Evolutionary conservation across 2,329 filamentous ascomycete genomes (phyloP).

Genomic region (Colletotrichum somersetense): DNA sequence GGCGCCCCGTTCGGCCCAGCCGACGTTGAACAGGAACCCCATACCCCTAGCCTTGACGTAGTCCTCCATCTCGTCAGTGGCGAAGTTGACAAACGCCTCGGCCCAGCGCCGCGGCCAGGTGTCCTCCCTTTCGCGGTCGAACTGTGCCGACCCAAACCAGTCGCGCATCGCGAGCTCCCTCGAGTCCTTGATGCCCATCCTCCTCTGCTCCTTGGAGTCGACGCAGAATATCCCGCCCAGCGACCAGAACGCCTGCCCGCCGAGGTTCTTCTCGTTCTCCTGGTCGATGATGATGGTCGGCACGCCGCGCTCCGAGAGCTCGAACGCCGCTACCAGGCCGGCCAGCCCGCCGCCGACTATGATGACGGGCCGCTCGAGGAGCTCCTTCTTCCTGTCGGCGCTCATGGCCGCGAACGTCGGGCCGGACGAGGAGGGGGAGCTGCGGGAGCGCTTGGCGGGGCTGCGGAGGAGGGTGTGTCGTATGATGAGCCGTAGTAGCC

Average conservation of each 20-base stretch:
- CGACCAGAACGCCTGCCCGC: conserved; percentile 75
- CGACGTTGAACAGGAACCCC: conserved; percentile 66
- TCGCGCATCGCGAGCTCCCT: conserved; percentile 69
- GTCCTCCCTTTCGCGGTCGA: conserved; percentile 69
- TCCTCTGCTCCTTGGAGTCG: conserved; percentile 67
- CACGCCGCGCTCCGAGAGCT: conserved; percentile 65
- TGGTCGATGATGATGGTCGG: conserved; percentile 68
- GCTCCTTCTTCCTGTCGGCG: conserved; percentile 24
- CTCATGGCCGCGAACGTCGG: conserved; percentile 34
- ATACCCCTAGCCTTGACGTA: conserved; percentile 68
- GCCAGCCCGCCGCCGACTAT: conserved; percentile 70
- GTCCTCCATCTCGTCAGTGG: conserved; percentile 67
- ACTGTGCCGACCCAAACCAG: conserved; percentile 69
- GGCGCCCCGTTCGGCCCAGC: conserved; percentile 72
- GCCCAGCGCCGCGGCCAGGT: conserved; percentile 72
- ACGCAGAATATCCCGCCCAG: conserved; percentile 73
- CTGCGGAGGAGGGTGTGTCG: conserved; percentile 38
- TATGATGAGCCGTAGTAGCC: conserved; percentile 38
- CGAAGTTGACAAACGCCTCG: conserved; percentile 74
- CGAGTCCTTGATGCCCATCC: conserved; percentile 69
- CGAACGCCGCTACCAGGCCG: conserved; percentile 70
- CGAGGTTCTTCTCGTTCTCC: conserved; percentile 67
- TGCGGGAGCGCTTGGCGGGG: conserved; percentile 29
- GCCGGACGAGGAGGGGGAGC: conserved; percentile 30
- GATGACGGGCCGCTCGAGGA: conserved; percentile 58